Conservation (phyloP, 257 asterid genomes). For the Mitragyna speciosa region DNA sequence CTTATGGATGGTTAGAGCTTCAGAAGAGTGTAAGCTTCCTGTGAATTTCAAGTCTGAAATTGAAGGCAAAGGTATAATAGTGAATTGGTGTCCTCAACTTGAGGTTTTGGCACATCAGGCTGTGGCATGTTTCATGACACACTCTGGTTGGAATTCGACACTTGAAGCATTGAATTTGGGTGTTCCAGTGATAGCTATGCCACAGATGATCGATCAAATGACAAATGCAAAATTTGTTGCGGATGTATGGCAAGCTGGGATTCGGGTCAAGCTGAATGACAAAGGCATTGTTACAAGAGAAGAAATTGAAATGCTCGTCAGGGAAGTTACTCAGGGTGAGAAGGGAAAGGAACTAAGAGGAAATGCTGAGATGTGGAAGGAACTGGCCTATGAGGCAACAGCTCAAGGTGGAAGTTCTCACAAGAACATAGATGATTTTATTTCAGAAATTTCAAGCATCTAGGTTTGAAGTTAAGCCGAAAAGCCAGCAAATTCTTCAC, state of each 20-base stretch:
- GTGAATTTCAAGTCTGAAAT: slow-evolving; percentile 3
- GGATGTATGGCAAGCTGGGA: slow-evolving; percentile 29
- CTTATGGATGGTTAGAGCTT: slow-evolving; percentile 29
- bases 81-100: slow-evolving; percentile 35
- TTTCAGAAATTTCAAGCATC: slow-evolving; percentile 13
- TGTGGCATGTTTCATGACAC: slow-evolving; percentile 30
- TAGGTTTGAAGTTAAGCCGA: background rate
- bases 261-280: slow-evolving; percentile 6
- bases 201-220: slow-evolving; percentile 17
- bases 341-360: slow-evolving; percentile 5
- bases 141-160: slow-evolving; percentile 34
- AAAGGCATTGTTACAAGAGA: slow-evolving; percentile 22
- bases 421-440: slow-evolving; percentile 32
- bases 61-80: slow-evolving; percentile 16
- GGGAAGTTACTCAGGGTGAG: slow-evolving; percentile 19
- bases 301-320: slow-evolving; percentile 16
- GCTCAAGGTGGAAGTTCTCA: slow-evolving; percentile 40
- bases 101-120: slow-evolving; percentile 30
- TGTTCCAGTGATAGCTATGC: slow-evolving; percentile 26
- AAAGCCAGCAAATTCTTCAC: too few relatives aligned
- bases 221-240: slow-evolving; percentile 31
- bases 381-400: slow-evolving; percentile 24
- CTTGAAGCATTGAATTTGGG: slow-evolving; percentile 27
- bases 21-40: slow-evolving; percentile 25
- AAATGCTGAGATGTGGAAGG: slow-evolving; percentile 22